These are phyloP conservation scores for Ogataea ganodermae DNA, from an alignment of 805 yeast species.

Conservation along the genomic window DNA sequence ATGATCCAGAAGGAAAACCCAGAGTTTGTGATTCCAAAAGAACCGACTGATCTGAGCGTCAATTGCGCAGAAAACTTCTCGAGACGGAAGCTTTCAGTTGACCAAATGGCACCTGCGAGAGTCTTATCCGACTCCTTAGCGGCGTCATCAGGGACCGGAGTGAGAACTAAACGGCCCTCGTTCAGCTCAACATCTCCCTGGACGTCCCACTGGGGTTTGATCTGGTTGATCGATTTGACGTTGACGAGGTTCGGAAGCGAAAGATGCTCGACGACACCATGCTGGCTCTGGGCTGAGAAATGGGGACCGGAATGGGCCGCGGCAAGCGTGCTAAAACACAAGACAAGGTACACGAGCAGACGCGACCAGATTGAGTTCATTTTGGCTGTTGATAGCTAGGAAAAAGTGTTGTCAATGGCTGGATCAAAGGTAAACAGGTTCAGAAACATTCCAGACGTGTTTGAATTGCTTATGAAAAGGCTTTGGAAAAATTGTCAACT, in stretches of 20 bases:
- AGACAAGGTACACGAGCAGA: slow-evolving; percentile 1
- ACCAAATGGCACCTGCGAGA: slow-evolving; percentile 50
- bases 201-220: slow-evolving; percentile 50
- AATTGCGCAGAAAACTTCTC: slow-evolving; percentile 52
- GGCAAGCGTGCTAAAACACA: not conserved
- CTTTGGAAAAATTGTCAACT: not conserved
- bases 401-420: not conserved
- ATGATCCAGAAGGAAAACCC: slow-evolving; percentile 62
- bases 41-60: slow-evolving; percentile 63
- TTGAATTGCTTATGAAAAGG: not conserved
- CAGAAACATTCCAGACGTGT: slow-evolving; percentile 1
- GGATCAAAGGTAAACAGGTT: not conserved
- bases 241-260: slow-evolving; percentile 31
- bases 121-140: slow-evolving; percentile 27
- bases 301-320: slow-evolving; percentile 9
- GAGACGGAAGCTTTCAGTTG: slow-evolving; percentile 29
- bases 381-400: not conserved
- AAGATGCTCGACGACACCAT: slow-evolving; percentile 8
- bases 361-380: not conserved
- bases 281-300: slow-evolving; percentile 5
- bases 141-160: slow-evolving; percentile 41
- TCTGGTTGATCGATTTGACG: slow-evolving; percentile 23
- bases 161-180: slow-evolving; percentile 56
- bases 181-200: slow-evolving; percentile 42
- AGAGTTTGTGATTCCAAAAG: slow-evolving; percentile 49